These are phyloP conservation scores for Sideroxylon spinosum DNA, from an alignment of 179 eudicot genomes.

Conservation along the genomic window DNA sequence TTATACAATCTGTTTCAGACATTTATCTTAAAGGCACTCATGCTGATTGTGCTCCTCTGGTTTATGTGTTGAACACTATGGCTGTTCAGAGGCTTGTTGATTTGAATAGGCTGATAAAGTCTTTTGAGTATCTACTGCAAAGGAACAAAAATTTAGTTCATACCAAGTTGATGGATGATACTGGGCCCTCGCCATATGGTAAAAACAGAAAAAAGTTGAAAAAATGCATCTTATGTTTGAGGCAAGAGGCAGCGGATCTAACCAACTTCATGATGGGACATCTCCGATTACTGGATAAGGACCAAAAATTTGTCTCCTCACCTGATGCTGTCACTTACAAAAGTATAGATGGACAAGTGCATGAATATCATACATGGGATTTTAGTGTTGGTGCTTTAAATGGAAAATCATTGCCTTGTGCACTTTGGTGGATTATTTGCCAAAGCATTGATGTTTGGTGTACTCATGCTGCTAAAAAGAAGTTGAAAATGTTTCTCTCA, in stretches of 20 bases:
- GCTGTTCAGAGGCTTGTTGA: constrained; percentile 88
- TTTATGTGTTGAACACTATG: constrained; percentile 65
- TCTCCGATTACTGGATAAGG: constrained; percentile 32
- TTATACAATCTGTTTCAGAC: constrained; percentile 39
- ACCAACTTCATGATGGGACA: constrained; percentile 49
- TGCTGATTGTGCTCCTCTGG: constrained; percentile 43
- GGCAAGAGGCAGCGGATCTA: constrained; percentile 65
- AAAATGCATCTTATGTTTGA: constrained; percentile 35
- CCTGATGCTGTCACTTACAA: constrained; percentile 20
- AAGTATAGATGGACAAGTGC: constrained; percentile 15
- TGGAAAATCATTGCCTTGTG: constrained; percentile 54
- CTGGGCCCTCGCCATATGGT: constrained; percentile 21
- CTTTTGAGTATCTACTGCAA: constrained; percentile 48
- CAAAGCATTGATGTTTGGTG: constrained; percentile 77
- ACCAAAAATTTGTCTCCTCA: constrained; percentile 23
- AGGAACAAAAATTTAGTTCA: constrained; percentile 31
- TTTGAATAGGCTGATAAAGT: constrained; percentile 64
- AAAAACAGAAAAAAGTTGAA: constrained; percentile 42
- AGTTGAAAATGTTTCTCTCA: constrained; percentile 59
- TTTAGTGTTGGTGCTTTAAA: constrained; percentile 51
- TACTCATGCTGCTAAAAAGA: constrained; percentile 57
- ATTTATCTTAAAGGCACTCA: constrained; percentile 34
- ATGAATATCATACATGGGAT: constrained; percentile 41
- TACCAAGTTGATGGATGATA: constrained; percentile 33
- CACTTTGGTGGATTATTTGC: constrained; percentile 78